phyloP scores from a whole-genome alignment of 2,329 filamentous ascomycete genomes.

The Cladorrhinum sp. region DNA sequence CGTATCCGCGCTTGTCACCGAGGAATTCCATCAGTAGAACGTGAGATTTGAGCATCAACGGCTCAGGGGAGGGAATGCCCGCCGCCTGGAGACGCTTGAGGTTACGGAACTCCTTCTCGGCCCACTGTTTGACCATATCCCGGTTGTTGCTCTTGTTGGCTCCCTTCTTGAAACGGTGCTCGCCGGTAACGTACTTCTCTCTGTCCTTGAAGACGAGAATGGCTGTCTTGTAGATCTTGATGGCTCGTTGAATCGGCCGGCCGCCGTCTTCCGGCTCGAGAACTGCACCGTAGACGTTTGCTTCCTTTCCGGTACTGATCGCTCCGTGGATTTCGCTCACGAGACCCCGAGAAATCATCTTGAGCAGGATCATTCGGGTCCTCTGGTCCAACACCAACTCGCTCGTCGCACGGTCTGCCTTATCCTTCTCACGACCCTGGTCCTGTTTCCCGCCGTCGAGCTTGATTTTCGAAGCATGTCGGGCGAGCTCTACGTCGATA shows the following conservation, averaged over 20 bases:
- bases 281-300: conserved; percentile 93
- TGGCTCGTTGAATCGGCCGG: conserved; percentile 69
- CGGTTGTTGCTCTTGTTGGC: conserved; percentile 94
- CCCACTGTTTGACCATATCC: conserved; percentile 98
- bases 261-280: conserved; percentile 54
- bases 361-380: conserved; percentile 90
- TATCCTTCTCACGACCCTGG: conserved; percentile 68
- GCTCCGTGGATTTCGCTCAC: conserved; percentile 93
- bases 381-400: conserved; percentile 93
- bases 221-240: conserved; percentile 98
- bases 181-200: conserved; percentile 91
- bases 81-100: conserved; percentile 77
- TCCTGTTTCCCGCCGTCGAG: conserved; percentile 63
- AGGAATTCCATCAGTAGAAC: conserved; percentile 94
- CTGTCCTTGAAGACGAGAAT: conserved; percentile 98
- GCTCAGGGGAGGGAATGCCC: conserved; percentile 87
- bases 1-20: conserved; percentile 80
- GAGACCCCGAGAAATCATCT: conserved; percentile 90
- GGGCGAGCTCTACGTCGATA: conserved; percentile 78
- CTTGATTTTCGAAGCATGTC: conserved; percentile 81
- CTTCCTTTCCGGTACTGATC: conserved; percentile 94
- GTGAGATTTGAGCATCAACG: conserved; percentile 84
- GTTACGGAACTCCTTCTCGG: conserved; percentile 97
- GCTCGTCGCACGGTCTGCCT: conserved; percentile 86
- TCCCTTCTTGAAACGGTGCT: conserved; percentile 85